Evolutionary conservation across 1,284 basidiomycete genomes (phyloP), one percentile per base, ranked within the genome.

Genomic region (Ceratobasidium sp.): DNA sequence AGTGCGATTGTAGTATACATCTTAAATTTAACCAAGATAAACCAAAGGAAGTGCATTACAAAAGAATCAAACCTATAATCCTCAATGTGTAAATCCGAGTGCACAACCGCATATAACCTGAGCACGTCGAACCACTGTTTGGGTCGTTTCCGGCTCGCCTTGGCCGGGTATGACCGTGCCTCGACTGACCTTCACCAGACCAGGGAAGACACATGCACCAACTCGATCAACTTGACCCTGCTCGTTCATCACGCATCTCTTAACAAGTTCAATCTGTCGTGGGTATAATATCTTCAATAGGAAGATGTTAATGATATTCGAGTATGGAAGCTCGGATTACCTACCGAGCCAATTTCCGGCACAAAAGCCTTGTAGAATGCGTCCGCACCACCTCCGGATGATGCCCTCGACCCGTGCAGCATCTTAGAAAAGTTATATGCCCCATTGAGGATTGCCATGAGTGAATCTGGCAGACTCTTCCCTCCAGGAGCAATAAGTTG

Each of bases 51-150:
- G 23, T 23, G 5, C 47, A 50, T 25, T 19, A 19, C 23, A 21
- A 7, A 3, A 27, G 21, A 23, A 25, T 16, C 14, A 23, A 27
- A 6, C n/a, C 21, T 7, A 27, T 23, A 27, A 27, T 19, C 27
- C 49, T 42, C n/a, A 54, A 21, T 41, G 36, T 29, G n/a, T 54
- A 13, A 64, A 64, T 16, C 72, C 70, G 14, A 90, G 78, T 0
- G 90, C 89, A 74, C 88, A 92, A 76, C 89, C 87, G 74, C 90
- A 93, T 56, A 92, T 86, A 16, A 91, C 90, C 77, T 92, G 91
- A 23, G 90, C 90, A 68, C 90, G 80, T 71, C 89, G 79, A 2
- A 93, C 89, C 39, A 92, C 86, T 8, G 85, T 86, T 79, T 89
- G 87, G 33, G 83, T 73, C 69, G 82, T 84, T 42, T 87, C 84